Base-by-base conservation (phyloP, 1,284 basidiomycete genomes). In the Leucocoprinus gongylophorus region DNA sequence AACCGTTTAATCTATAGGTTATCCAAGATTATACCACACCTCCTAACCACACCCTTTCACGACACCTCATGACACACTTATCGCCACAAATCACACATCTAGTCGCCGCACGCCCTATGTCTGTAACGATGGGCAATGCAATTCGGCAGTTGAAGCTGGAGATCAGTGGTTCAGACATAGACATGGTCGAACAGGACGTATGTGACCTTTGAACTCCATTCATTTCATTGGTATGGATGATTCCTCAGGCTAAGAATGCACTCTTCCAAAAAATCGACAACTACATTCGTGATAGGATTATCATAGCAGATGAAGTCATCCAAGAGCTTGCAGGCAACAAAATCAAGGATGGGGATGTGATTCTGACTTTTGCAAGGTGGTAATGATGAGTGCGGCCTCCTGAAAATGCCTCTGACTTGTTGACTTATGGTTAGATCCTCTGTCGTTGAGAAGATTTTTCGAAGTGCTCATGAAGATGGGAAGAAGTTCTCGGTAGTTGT, bases 141-240 rank as follows among this genome's bases (percentile, higher is more conserved):
- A 92, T 94, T 58, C 81, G 95, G 53, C 91, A 95, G 68, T 76
- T 99, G 62, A 99, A 99, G 73, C 78, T 97, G 55, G 93, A 98
- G 64, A 97, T 99, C 65, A 95, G 91, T 63, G 81, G 83, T 18
- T 84, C 93, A 43, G 89, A 92, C 60, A 91, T 93, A 50, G 95
- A 98, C 68, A 75, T 92, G 62, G 85, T 91, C 5, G 93, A 97
- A 66, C 90, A 95, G 64, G 92, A 97, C 71, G 94, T 95, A 62
- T 58, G 87, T 66, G 45, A 4, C 52, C 38, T 30, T 47, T 29
- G 42, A 10, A 21, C 41, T 17, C 30, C 10, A 17, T 45, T 32
- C 42, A 17, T 5, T 23, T 48, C n/a, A 37, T 21, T 17, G 18
- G 8, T 15, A 21, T n/a, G 39, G 10, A 21, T 9, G 20, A 21